Conservation (phyloP, 2,329 filamentous ascomycete species). For the Cytospora piceicola region DNA sequence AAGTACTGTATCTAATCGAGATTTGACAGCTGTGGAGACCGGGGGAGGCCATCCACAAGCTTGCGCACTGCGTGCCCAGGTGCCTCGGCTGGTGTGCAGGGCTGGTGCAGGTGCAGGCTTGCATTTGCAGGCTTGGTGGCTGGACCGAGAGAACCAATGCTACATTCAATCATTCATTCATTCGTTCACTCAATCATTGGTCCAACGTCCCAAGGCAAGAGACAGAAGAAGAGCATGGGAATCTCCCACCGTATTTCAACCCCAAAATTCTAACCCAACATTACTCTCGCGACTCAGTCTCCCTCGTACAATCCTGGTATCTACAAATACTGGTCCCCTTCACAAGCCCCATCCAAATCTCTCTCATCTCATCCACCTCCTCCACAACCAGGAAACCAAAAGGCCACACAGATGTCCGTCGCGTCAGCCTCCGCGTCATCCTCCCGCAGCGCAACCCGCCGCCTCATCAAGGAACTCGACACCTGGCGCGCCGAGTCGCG, state of each 20-base stretch:
- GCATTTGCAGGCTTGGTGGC: no score
- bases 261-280: not conserved
- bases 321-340: not conserved
- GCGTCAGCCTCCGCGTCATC: slow-evolving; percentile 37
- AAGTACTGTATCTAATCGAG: slow-evolving; percentile 4
- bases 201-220: no score
- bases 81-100: slow-evolving; percentile 2
- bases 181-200: no score
- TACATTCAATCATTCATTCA: no score
- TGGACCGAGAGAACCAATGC: not conserved
- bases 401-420: slow-evolving; percentile 12
- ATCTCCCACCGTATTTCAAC: not conserved
- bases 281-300: no score
- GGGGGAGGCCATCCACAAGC: not conserved
- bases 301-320: not conserved
- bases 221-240: no score
- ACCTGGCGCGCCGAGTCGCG: slow-evolving; percentile 54
- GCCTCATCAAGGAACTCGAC: slow-evolving; percentile 62
- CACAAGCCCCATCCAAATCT: not conserved
- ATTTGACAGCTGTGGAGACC: not conserved
- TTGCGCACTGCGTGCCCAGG: not conserved
- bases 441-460: slow-evolving; percentile 55
- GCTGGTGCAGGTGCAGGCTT: not conserved
- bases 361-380: not conserved
- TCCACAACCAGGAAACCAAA: not conserved